Base-by-base conservation (phyloP, 768 basidiomycete species). In the Tremella yokohamensis region DNA sequence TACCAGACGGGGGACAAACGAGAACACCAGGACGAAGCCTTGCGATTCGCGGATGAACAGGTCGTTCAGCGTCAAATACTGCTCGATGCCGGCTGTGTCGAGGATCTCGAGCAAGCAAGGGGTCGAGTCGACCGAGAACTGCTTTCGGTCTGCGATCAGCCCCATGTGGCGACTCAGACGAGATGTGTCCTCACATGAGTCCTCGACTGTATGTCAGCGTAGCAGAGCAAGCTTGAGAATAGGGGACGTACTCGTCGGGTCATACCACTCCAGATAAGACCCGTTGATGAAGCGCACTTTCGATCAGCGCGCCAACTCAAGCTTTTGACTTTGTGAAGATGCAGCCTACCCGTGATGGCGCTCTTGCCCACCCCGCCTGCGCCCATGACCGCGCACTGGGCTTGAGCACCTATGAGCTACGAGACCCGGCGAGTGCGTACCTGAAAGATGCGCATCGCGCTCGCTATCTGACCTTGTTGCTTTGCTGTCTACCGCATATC, bases 331-430 rank as follows among this genome's bases (percentile, higher is more conserved):
- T 45, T n/a, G 22, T 6, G 6, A 16, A 45, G 22, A 16, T 68
- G 64, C 50, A 65, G 88, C 85, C 83, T 81, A 71, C 88, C 63
- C 12, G 63, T 89, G 34, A 91, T 80, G 12, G 89, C 88, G 22
- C 88, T 90, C 77, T 91, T 91, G 49, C 89, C 89, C 53, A 91
- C 89, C 20, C 89, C 89, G 68, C 89, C 89, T 22, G 60, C 52
- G 37, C 66, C 66, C 60, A 67, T 64, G 16, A 67, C 63, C 13
- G 58, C 62, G 48, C 60, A 61, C 60, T 67, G 55, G 42, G 22
- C n/a, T 6, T 34, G 29, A 34, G 29, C 29, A 6, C 4, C 29
- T 34, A 34, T 4, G 29, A 34, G 29, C 29, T 34, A 34, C 29
- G 4, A 11, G 11, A 34, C 11, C 11, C 11, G 4, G 29, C 29